phyloP scores from a whole-genome alignment of 2,329 filamentous ascomycete species.

The Ophiostoma novo-ulmi region DNA sequence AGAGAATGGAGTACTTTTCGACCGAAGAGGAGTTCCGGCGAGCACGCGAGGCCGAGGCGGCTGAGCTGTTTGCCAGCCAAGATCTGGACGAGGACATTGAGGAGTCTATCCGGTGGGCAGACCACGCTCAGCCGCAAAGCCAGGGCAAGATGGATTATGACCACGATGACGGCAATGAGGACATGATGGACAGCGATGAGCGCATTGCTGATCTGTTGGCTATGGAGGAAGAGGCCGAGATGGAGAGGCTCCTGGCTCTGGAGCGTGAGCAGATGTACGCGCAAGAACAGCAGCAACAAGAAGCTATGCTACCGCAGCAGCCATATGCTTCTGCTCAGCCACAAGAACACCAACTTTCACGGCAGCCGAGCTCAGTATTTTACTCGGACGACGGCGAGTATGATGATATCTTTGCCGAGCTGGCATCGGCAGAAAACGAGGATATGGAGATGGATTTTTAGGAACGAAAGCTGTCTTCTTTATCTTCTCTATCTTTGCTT shows the following conservation, averaged over 20 bases:
- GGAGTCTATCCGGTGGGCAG: conserved; percentile 32
- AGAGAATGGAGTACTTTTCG: conserved; percentile 42
- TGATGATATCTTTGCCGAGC: conserved; percentile 60
- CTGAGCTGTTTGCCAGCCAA: conserved; percentile 34
- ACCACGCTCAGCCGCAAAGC: background rate
- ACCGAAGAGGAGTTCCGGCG: conserved; percentile 37
- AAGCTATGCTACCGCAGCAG: background rate
- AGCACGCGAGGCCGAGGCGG: conserved; percentile 36
- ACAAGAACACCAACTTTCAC: conserved; percentile 17
- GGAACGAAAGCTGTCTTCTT: background rate
- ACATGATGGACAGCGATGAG: conserved; percentile 38
- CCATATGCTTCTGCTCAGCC: background rate
- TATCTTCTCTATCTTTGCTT: background rate
- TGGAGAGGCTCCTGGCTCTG: conserved; percentile 40
- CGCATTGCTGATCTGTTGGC: conserved; percentile 50
- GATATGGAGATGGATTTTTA: conserved; percentile 44
- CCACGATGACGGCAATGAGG: conserved; percentile 29
- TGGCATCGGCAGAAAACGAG: conserved; percentile 46
- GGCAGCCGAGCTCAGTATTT: conserved; percentile 35
- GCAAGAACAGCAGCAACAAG: background rate
- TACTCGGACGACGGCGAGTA: conserved; percentile 56
- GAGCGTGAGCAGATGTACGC: background rate
- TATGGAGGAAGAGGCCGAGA: conserved; percentile 50
- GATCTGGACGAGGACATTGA: conserved; percentile 50
- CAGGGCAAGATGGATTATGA: conserved; percentile 22